phyloP scores from a whole-genome alignment of 805 yeast species.

The Lipomyces spencermartinsiae region DNA sequence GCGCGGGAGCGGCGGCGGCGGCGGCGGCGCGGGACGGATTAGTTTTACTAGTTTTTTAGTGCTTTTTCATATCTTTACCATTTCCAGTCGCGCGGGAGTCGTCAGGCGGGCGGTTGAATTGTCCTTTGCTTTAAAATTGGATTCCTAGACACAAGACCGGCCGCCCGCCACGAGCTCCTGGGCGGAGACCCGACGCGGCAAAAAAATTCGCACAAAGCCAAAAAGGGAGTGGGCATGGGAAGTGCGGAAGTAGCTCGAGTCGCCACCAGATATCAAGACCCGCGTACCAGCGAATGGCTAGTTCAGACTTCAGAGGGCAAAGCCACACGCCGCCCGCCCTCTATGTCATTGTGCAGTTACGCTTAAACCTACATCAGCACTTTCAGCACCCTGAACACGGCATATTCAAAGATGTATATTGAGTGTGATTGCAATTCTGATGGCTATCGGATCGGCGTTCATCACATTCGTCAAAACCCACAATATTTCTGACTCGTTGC shows the following conservation, averaged over 20 bases:
- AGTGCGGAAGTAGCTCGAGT: background rate
- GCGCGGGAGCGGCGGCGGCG: slow-evolving; percentile 11
- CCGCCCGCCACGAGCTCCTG: background rate
- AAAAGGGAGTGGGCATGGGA: too few species aligned
- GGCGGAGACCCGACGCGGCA: background rate
- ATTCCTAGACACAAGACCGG: background rate
- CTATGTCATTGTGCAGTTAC: background rate
- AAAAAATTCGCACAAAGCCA: background rate
- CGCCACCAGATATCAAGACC: background rate
- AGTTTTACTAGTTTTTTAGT: background rate
- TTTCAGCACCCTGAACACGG: too few species aligned
- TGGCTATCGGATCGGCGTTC: background rate
- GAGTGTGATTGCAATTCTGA: background rate
- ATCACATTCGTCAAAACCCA: too few species aligned
- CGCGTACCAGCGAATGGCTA: background rate
- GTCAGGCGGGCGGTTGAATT: background rate
- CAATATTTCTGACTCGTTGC: too few species aligned
- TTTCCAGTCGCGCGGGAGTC: background rate
- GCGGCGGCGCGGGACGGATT: background rate
- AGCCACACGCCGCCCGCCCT: background rate
- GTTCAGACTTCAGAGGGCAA: too few species aligned
- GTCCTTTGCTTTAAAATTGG: background rate
- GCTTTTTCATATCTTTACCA: background rate
- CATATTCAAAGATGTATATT: background rate
- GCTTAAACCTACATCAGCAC: background rate